Base-by-base conservation (phyloP, 257 asterid genomes). In the Capsicum pubescens region DNA sequence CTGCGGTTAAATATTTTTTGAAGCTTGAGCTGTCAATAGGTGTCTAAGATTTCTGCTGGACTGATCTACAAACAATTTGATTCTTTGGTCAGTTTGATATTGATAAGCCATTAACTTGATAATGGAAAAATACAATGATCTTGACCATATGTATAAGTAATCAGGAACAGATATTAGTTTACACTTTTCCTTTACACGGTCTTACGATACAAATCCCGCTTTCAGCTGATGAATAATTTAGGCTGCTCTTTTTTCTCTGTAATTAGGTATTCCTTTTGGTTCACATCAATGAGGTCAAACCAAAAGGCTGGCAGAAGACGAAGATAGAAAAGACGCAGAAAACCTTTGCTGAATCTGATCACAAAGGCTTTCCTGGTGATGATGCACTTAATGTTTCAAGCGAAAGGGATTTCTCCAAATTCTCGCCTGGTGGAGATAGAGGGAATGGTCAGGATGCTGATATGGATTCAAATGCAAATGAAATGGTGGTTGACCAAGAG, bases 201-300 rank as follows among this genome's bases (percentile, higher is more conserved):
- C 19, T 12, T 74, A 21, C 19, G 21, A 16, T 74, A 50, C 81
- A 50, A 74, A 67, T 69, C 63, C 71, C 46, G 21, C 79, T 80
- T 50, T 82, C 77, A 71, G 70, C 80, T 61, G 66, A 83, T 71
- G 59, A 81, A 86, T 85, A 83, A 19, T 17, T 79, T 86, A 54
- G 82, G 80, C 81, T 82, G 68, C 54, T 50, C 7, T 87, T 67
- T 80, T 78, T 76, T 82, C 86, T 83, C 81, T 87, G 39, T 59
- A 68, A 80, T 86, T 93, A 96, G 99, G 98, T 92, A 52, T 96
- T 92, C 87, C 92, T 92, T 71, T 89, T 96, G 91, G 97, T 96
- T 82, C 97, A 96, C 87, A 60, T 55, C 9, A 84, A 90, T 86
- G 97, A 87, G 61, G 91, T 79, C 87, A 90, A 90, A 85, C 86